Conservation (phyloP, 2,329 filamentous ascomycete genomes). For the Ophiostoma angusticollis region DNA sequence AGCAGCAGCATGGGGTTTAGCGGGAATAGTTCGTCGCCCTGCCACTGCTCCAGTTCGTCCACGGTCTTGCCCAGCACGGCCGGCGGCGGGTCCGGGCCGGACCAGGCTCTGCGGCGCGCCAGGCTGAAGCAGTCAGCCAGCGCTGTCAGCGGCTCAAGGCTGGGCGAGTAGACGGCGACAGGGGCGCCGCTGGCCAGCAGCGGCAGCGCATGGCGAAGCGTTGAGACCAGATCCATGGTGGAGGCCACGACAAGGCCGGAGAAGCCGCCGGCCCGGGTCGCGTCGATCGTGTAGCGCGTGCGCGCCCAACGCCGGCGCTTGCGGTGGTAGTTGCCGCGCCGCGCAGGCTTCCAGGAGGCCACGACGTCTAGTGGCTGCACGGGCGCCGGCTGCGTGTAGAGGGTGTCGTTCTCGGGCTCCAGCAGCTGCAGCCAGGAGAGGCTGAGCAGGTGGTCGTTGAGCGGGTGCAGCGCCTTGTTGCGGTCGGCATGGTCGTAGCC, state of each 20-base stretch:
- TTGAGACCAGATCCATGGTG: constrained; percentile 64
- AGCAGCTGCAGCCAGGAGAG: constrained; percentile 89
- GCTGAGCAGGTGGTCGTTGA: constrained; percentile 67
- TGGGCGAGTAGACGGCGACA: constrained; percentile 73
- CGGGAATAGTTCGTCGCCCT: constrained; percentile 62
- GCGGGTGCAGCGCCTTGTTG: constrained; percentile 57
- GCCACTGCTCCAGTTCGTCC: constrained; percentile 42
- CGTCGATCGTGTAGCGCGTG: constrained; percentile 58
- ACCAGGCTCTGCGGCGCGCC: constrained; percentile 62
- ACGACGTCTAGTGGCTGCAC: constrained; percentile 47
- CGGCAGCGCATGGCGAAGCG: constrained; percentile 64
- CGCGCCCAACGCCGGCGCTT: constrained; percentile 76
- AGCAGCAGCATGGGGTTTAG: constrained; percentile 77
- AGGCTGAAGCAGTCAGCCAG: constrained; percentile 79
- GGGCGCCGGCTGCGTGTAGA: constrained; percentile 56
- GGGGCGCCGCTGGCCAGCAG: constrained; percentile 72
- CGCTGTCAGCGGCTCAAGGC: constrained; percentile 63
- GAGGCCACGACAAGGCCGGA: constrained; percentile 73
- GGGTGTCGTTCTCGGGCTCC: constrained; percentile 58
- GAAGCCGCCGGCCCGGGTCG: constrained; percentile 62
- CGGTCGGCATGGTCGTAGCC: constrained; percentile 62
- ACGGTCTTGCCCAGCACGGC: constrained; percentile 31
- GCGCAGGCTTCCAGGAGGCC: constrained; percentile 62
- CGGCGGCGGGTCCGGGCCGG: constrained; percentile 33
- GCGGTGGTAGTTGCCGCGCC: constrained; percentile 73